These are phyloP conservation scores for Dimargaris verticillata DNA, from an alignment of 192 early-diverging fungal genomes.

Conservation along the genomic window DNA sequence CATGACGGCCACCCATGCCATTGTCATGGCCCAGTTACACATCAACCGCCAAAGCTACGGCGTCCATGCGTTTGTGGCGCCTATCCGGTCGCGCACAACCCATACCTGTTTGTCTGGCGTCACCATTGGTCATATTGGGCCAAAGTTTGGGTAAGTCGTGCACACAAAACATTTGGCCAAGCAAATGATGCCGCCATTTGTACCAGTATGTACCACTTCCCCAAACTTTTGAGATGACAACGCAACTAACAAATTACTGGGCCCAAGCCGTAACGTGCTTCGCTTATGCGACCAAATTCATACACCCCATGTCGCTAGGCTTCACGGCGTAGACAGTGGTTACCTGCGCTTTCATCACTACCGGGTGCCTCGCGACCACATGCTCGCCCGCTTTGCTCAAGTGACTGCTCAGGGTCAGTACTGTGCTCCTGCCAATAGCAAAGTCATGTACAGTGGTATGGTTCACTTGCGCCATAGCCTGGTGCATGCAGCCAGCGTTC, in stretches of 20 bases:
- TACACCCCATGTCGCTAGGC: too few species aligned
- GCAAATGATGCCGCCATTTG: too few species aligned
- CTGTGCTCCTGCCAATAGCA: conserved; percentile 49
- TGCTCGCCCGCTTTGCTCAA: conserved; percentile 57
- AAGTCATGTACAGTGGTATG: conserved; percentile 79
- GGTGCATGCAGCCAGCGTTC: conserved; percentile 36
- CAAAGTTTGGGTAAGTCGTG: conserved; percentile 55
- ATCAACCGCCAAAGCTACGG: conserved; percentile 58
- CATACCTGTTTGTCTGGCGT: conserved; percentile 61
- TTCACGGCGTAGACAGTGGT: conserved; percentile 73
- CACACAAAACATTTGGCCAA: too few species aligned
- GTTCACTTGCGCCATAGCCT: conserved; percentile 63
- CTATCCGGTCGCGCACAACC: conserved; percentile 53
- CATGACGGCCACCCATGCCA: conserved; percentile 60
- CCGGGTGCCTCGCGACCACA: conserved; percentile 58
- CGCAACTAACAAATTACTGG: too few species aligned
- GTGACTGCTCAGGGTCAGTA: conserved; percentile 56
- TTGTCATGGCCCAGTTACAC: conserved; percentile 70
- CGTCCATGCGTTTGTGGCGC: conserved; percentile 65
- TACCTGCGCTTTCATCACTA: conserved; percentile 68
- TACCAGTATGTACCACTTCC: neutral
- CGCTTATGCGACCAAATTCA: too few species aligned
- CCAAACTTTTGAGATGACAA: neutral
- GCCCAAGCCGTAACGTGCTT: too few species aligned
- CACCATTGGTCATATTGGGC: conserved; percentile 74